These are phyloP conservation scores for Salix brachista DNA, from an alignment of 345 rosid species.

Conservation along the genomic window DNA sequence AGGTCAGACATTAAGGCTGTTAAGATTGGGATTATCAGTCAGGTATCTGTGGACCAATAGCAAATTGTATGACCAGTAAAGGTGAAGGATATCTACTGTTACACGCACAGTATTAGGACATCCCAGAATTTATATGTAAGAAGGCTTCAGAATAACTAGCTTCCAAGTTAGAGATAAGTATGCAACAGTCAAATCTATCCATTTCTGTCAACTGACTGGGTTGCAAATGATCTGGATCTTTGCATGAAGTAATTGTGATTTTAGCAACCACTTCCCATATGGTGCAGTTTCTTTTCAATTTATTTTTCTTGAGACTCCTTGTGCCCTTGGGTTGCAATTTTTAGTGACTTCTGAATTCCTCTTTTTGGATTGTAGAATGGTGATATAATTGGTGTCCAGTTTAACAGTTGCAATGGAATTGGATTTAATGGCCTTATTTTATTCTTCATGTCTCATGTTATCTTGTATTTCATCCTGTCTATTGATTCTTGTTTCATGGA, in stretches of 20 bases:
- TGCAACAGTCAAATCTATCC: neutral
- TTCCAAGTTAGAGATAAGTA: neutral
- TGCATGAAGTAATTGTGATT: neutral
- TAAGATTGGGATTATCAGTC: neutral
- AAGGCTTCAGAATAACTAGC: neutral
- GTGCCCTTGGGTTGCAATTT: neutral
- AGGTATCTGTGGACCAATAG: neutral
- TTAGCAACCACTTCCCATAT: neutral
- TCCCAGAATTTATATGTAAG: neutral
- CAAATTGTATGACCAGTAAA: neutral
- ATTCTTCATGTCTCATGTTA: neutral
- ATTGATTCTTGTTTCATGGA: neutral
- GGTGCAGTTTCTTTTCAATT: neutral
- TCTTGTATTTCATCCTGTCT: neutral
- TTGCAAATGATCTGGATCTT: neutral
- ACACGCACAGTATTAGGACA: neutral
- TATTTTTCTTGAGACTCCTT: neutral
- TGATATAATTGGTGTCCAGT: neutral
- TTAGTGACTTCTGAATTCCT: neutral
- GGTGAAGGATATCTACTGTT: neutral
- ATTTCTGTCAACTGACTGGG: neutral
- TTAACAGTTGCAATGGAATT: neutral
- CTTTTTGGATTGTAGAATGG: neutral
- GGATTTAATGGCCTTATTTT: neutral
- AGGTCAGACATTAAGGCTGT: neutral